Percentiles rank a stretch among this genome's conserved stretches.
These are phyloP conservation scores for Mucor irregularis DNA, from an alignment of 371 early-diverging fungal species.

Conservation along the genomic window DNA sequence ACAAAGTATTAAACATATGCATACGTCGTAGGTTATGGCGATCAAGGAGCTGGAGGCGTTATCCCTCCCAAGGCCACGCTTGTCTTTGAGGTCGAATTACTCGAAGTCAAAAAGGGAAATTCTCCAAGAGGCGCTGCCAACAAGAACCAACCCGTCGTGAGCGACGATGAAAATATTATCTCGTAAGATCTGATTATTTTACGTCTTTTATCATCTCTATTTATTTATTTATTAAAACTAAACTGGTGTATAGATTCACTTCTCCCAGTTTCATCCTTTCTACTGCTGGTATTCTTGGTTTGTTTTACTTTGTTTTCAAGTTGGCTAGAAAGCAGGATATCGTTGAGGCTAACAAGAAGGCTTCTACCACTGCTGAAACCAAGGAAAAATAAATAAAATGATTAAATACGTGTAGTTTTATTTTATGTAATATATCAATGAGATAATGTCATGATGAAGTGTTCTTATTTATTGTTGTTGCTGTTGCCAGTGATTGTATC, in stretches of 20 bases:
- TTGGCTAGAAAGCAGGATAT: conserved; percentile 21
- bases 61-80: conserved; percentile 64
- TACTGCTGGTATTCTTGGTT: conserved; percentile 17
- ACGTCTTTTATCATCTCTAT: background rate
- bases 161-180: background rate
- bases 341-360: conserved; percentile 8
- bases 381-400: conserved; percentile 17
- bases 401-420: no score
- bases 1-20: background rate
- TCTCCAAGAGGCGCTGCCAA: background rate
- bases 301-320: conserved; percentile 21
- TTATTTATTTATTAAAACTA: background rate
- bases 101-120: conserved; percentile 53
- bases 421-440: no score
- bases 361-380: background rate
- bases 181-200: conserved; percentile 1
- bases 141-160: background rate
- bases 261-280: conserved; percentile 30
- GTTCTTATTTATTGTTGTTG: conserved; percentile 1
- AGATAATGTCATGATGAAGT: no score
- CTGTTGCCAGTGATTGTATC: conserved; percentile 4
- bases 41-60: conserved; percentile 54
- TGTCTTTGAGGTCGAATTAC: conserved; percentile 68
- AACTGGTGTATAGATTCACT: conserved; percentile 11
- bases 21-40: conserved; percentile 48